A percentile compares a stretch with the other conserved stretches of the same genome.
Evolutionary conservation across 1,284 basidiomycete species (phyloP).

Genomic region (Hypsizygus ulmarius): DNA sequence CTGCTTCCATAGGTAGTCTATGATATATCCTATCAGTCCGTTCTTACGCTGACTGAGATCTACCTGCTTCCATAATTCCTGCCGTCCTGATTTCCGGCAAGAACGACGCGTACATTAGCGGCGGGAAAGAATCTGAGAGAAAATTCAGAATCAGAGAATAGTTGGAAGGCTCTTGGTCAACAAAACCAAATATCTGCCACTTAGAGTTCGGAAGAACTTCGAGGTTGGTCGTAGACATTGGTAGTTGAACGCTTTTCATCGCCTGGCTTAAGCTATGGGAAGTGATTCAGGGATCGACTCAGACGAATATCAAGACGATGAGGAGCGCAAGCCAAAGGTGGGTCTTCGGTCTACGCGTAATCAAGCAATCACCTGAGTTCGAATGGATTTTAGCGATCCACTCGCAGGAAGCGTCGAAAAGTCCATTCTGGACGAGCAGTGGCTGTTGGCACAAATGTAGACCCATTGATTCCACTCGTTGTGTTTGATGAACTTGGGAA

Average conservation of each 20-base stretch:
- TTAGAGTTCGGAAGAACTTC: too few relatives aligned
- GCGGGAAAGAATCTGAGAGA: too few relatives aligned
- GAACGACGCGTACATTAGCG: too few relatives aligned
- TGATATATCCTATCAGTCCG: too few relatives aligned
- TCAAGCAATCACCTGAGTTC: neutral
- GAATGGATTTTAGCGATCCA: neutral
- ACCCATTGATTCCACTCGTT: conserved; percentile 14
- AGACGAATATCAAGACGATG: conserved; percentile 5
- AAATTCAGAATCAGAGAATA: too few relatives aligned
- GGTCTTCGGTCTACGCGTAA: neutral
- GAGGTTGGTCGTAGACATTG: neutral
- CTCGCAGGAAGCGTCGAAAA: conserved; percentile 17
- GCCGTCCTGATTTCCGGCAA: too few relatives aligned
- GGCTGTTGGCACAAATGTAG: neutral
- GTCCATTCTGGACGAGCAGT: conserved; percentile 5
- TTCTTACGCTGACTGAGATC: too few relatives aligned
- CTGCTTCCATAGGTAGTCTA: too few relatives aligned
- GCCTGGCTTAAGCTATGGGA: neutral
- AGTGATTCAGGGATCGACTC: neutral
- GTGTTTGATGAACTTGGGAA: conserved; percentile 23
- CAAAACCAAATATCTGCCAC: too few relatives aligned
- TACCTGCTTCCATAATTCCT: too few relatives aligned
- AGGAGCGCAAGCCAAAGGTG: conserved; percentile 8
- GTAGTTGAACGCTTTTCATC: neutral
- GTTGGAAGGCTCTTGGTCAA: too few relatives aligned